phyloP scores from a whole-genome alignment of 2,329 filamentous ascomycete genomes.

The Fusarium sp. region DNA sequence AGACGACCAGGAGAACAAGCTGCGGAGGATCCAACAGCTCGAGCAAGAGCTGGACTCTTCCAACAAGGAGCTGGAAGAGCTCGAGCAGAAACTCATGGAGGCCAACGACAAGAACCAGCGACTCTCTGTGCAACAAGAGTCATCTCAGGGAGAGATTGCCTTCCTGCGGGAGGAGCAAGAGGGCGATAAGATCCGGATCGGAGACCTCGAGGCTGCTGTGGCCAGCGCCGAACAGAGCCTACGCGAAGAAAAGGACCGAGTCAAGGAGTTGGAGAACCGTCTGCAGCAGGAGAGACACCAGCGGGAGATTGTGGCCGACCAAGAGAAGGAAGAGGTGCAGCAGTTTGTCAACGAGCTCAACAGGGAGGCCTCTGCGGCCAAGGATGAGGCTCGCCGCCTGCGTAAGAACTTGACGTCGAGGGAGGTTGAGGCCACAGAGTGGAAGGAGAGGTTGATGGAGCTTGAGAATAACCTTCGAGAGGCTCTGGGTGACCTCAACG shows the following conservation, averaged over 20 bases:
- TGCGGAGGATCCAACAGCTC: constrained; percentile 81
- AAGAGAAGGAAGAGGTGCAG: constrained; percentile 95
- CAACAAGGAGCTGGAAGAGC: constrained; percentile 85
- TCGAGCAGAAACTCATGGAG: constrained; percentile 86
- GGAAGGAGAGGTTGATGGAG: constrained; percentile 90
- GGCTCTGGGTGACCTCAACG: constrained; percentile 86
- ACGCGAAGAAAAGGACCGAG: constrained; percentile 85
- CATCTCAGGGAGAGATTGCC: constrained; percentile 89
- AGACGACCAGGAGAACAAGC: constrained; percentile 85
- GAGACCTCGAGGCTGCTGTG: constrained; percentile 86
- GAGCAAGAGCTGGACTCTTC: constrained; percentile 85
- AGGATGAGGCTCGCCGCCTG: constrained; percentile 85
- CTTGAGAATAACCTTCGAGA: constrained; percentile 89
- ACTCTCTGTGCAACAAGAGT: constrained; percentile 90
- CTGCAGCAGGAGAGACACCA: constrained; percentile 84
- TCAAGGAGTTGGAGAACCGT: constrained; percentile 77
- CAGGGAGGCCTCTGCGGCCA: constrained; percentile 79
- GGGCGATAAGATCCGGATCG: constrained; percentile 96
- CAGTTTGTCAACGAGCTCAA: constrained; percentile 94
- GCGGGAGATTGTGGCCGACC: constrained; percentile 84
- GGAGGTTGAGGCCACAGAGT: constrained; percentile 88
- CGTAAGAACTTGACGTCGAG: constrained; percentile 84
- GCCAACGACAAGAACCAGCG: constrained; percentile 88
- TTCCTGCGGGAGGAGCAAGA: constrained; percentile 98
- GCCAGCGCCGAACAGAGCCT: constrained; percentile 81